These are phyloP conservation scores for Psilocybe cubensis DNA, from an alignment of 768 basidiomycete genomes.

Conservation along the genomic window DNA sequence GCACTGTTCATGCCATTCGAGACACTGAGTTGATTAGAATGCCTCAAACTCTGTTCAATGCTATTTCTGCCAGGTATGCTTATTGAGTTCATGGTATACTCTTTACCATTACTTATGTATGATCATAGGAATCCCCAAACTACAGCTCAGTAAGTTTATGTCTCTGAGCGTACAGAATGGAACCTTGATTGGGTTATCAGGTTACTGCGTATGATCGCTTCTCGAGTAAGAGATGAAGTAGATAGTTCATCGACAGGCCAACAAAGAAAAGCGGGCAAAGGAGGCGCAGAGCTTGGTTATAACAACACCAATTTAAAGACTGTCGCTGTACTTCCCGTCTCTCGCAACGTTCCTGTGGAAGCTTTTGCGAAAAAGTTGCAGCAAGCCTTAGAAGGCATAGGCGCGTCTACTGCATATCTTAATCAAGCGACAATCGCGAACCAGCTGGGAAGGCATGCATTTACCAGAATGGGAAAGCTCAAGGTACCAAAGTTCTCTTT, in stretches of 20 bases:
- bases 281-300: slow-evolving; percentile 64
- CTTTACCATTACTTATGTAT: background rate
- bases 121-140: slow-evolving; percentile 74
- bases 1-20: slow-evolving; percentile 95
- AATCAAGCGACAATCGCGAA: slow-evolving; percentile 93
- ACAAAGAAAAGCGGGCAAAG: slow-evolving; percentile 47
- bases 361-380: slow-evolving; percentile 91
- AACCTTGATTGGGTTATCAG: slow-evolving; percentile 34
- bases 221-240: slow-evolving; percentile 85
- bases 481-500: slow-evolving; percentile 59
- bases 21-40: slow-evolving; percentile 97
- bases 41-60: slow-evolving; percentile 97
- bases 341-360: slow-evolving; percentile 86
- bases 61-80: slow-evolving; percentile 82
- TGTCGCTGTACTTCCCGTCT: slow-evolving; percentile 87
- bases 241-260: slow-evolving; percentile 55
- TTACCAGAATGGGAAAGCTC: slow-evolving; percentile 95
- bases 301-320: slow-evolving; percentile 92
- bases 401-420: slow-evolving; percentile 90
- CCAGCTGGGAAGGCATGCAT: slow-evolving; percentile 93
- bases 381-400: slow-evolving; percentile 86
- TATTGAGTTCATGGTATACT: background rate
- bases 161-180: slow-evolving; percentile 22
- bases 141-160: slow-evolving; percentile 68
- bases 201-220: slow-evolving; percentile 87